Percentiles rank a stretch among this genome's conserved stretches.
Evolutionary conservation across 2,329 filamentous ascomycete species (phyloP).

Genomic region (Fusarium sterilihyphosum): DNA sequence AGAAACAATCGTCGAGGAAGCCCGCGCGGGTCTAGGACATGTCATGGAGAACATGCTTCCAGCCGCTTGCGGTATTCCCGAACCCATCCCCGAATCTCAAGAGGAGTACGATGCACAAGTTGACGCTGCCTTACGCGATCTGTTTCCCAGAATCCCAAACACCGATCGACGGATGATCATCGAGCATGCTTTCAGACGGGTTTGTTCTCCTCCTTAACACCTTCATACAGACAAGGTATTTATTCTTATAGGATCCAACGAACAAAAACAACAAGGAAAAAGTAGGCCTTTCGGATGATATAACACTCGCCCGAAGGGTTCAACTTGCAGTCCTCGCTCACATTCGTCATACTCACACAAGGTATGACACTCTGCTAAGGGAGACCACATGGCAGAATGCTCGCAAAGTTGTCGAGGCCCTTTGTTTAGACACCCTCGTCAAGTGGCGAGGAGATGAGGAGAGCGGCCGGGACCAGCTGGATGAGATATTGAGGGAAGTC

Average conservation of each 20-base stretch:
- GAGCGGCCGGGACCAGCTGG: slow-evolving; percentile 72
- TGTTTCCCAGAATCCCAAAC: slow-evolving; percentile 73
- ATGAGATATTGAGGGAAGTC: slow-evolving; percentile 73
- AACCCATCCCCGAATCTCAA: slow-evolving; percentile 69
- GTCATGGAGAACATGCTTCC: slow-evolving; percentile 34
- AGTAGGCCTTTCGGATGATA: slow-evolving; percentile 65
- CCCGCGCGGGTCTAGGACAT: slow-evolving; percentile 48
- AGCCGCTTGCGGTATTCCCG: slow-evolving; percentile 52
- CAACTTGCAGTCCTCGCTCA: slow-evolving; percentile 74
- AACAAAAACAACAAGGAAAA: slow-evolving; percentile 64
- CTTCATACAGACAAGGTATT: slow-evolving; percentile 8
- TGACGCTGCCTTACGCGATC: slow-evolving; percentile 68
- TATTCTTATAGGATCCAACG: slow-evolving; percentile 55
- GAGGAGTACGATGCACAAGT: slow-evolving; percentile 70
- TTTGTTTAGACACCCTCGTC: slow-evolving; percentile 72
- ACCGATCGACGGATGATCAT: slow-evolving; percentile 71
- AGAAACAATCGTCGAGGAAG: slow-evolving; percentile 67
- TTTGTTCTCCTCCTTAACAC: slow-evolving; percentile 48
- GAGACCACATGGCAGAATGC: slow-evolving; percentile 69
- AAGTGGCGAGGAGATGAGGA: slow-evolving; percentile 79
- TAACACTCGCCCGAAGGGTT: slow-evolving; percentile 69
- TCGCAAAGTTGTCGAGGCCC: slow-evolving; percentile 67
- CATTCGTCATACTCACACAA: slow-evolving; percentile 73
- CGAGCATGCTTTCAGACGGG: slow-evolving; percentile 70
- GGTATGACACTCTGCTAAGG: slow-evolving; percentile 69